These are phyloP conservation scores for Komagataella mondaviorum DNA, from an alignment of 805 yeast species.

Conservation along the genomic window DNA sequence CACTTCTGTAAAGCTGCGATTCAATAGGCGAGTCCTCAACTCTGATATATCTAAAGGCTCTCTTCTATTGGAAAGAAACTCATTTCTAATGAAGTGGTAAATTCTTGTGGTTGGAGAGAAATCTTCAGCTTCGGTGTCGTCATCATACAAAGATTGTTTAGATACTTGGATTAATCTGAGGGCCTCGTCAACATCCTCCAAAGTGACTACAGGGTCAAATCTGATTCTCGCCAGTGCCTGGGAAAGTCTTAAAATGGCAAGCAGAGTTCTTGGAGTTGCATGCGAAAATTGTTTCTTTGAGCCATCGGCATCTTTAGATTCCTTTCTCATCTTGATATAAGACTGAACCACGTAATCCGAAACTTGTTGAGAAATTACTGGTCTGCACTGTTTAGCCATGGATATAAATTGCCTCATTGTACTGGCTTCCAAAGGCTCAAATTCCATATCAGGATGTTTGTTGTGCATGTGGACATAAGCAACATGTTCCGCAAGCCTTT, in stretches of 20 bases:
- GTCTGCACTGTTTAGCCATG: slow-evolving; percentile 73
- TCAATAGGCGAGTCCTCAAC: background rate
- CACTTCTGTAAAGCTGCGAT: background rate
- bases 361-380: slow-evolving; percentile 70
- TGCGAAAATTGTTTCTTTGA: slow-evolving; percentile 74
- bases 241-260: slow-evolving; percentile 83
- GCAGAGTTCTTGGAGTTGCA: slow-evolving; percentile 88
- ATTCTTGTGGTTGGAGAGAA: slow-evolving; percentile 55
- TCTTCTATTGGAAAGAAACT: background rate
- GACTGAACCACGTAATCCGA: slow-evolving; percentile 78
- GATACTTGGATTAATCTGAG: slow-evolving; percentile 76
- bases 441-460: slow-evolving; percentile 66
- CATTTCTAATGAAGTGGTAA: slow-evolving; percentile 43
- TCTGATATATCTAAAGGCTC: background rate
- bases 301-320: slow-evolving; percentile 67
- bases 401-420: slow-evolving; percentile 82
- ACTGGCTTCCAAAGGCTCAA: slow-evolving; percentile 64
- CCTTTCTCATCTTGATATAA: slow-evolving; percentile 87
- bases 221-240: slow-evolving; percentile 91
- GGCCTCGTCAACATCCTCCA: slow-evolving; percentile 91
- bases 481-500: slow-evolving; percentile 82
- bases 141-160: slow-evolving; percentile 59
- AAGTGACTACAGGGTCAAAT: slow-evolving; percentile 56
- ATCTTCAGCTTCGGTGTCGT: slow-evolving; percentile 38
- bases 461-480: slow-evolving; percentile 92